phyloP scores from a whole-genome alignment of 208 protist genomes.

The Kentomonas sorsogonicus region DNA sequence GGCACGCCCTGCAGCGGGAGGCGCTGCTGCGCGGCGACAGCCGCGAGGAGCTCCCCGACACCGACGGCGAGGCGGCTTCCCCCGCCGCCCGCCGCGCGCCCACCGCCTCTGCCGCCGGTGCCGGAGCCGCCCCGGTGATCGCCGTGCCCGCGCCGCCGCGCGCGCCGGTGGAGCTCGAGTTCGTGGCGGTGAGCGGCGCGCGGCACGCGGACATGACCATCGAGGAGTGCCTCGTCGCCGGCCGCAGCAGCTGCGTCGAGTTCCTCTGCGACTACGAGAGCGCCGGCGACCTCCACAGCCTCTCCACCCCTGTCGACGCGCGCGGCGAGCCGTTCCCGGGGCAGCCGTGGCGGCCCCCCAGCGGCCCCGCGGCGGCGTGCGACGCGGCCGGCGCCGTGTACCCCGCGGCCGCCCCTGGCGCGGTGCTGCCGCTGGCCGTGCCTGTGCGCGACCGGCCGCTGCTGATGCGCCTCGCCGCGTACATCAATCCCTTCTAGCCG shows the following conservation, averaged over 20 bases:
- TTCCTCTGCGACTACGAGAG: constrained; percentile 71
- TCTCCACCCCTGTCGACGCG: neutral
- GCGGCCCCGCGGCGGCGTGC: too few relatives aligned
- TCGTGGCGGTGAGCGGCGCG: constrained; percentile 49
- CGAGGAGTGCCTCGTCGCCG: constrained; percentile 60
- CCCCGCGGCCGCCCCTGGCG: constrained; percentile 48
- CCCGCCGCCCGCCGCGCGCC: neutral
- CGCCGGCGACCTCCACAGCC: constrained; percentile 10
- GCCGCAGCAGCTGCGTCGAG: constrained; percentile 64
- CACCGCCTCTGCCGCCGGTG: neutral
- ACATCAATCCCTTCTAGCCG: constrained; percentile 50
- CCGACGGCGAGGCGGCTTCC: neutral
- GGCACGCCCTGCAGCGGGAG: constrained; percentile 20
- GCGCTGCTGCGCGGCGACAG: neutral
- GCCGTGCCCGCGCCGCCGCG: constrained; percentile 14
- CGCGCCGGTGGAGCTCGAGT: constrained; percentile 41
- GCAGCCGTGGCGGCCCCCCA: neutral
- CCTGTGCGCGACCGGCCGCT: constrained; percentile 38
- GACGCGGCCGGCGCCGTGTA: too few relatives aligned
- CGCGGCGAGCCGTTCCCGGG: neutral
- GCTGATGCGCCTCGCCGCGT: constrained; percentile 32
- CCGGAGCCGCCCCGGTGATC: too few relatives aligned
- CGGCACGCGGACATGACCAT: constrained; percentile 68
- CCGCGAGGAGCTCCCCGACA: constrained; percentile 7
- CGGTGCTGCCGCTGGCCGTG: constrained; percentile 43